Conservation (phyloP, 2,329 filamentous ascomycete genomes). For the Aspergillus viridinutans region DNA sequence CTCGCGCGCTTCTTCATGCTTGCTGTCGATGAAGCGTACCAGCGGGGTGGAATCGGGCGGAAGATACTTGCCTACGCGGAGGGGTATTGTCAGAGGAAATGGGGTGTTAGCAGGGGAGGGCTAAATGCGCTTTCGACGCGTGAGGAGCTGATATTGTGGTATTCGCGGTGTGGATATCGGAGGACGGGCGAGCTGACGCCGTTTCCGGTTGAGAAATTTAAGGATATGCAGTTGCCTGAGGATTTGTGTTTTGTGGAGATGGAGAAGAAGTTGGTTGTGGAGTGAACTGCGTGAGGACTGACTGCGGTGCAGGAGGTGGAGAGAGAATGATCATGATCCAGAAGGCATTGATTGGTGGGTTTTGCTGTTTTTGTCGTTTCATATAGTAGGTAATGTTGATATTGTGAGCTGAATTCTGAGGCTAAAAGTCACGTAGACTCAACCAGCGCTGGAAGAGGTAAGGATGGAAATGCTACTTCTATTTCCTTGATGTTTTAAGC, state of each 20-base stretch:
- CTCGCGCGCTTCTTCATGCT: not conserved
- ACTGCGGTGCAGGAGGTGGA: no score
- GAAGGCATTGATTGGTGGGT: no score
- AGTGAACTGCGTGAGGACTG: no score
- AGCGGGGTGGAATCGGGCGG: constrained; percentile 22
- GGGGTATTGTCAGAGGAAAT: constrained; percentile 20
- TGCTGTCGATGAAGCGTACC: constrained; percentile 4
- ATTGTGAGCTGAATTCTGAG: no score
- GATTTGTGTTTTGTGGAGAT: constrained; percentile 25
- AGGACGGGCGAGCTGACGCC: constrained; percentile 18
- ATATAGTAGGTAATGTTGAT: no score
- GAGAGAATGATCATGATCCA: no score
- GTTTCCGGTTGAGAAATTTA: constrained; percentile 11
- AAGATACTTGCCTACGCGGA: constrained; percentile 27
- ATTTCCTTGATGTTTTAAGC: no score
- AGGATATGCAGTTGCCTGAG: constrained; percentile 9
- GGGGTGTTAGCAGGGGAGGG: constrained; percentile 14
- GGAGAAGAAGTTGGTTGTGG: not conserved
- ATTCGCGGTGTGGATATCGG: constrained; percentile 24
- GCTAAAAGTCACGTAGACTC: no score
- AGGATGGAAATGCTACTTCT: no score
- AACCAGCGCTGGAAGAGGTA: no score
- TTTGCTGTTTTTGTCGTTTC: no score
- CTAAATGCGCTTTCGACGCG: constrained; percentile 29
- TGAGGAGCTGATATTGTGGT: constrained; percentile 26